These are phyloP conservation scores for Scedosporium boydii DNA, from an alignment of 2,329 filamentous ascomycete species.

Conservation along the genomic window DNA sequence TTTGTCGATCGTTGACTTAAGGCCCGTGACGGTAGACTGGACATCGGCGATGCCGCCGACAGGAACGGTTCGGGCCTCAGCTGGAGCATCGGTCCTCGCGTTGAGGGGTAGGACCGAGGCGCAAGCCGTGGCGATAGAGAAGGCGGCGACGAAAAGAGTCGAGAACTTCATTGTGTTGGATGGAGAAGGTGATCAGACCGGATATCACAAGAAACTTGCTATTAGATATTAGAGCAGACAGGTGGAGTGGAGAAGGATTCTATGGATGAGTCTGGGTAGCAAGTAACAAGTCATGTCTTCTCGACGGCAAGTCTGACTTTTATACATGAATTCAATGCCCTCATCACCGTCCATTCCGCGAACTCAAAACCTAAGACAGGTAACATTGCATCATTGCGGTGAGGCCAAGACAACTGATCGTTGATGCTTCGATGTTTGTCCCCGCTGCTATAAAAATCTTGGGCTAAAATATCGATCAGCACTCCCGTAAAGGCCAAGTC, in stretches of 20 bases:
- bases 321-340: neutral
- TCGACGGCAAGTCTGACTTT: neutral
- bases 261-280: neutral
- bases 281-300: neutral
- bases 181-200: neutral
- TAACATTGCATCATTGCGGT: neutral
- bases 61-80: neutral
- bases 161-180: slow-evolving; percentile 17
- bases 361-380: neutral
- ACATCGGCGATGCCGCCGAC: neutral
- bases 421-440: neutral
- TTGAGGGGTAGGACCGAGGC: neutral
- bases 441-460: neutral
- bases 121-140: slow-evolving; percentile 8
- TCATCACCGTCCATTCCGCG: neutral
- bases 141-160: slow-evolving; percentile 12
- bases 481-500: neutral
- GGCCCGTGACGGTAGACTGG: neutral
- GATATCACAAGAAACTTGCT: neutral
- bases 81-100: too few relatives aligned
- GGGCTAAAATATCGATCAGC: neutral
- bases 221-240: neutral
- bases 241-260: neutral
- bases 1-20: neutral
- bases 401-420: neutral